These are phyloP conservation scores for Botryotinia convoluta DNA, from an alignment of 2,329 filamentous ascomycete species.

Conservation along the genomic window DNA sequence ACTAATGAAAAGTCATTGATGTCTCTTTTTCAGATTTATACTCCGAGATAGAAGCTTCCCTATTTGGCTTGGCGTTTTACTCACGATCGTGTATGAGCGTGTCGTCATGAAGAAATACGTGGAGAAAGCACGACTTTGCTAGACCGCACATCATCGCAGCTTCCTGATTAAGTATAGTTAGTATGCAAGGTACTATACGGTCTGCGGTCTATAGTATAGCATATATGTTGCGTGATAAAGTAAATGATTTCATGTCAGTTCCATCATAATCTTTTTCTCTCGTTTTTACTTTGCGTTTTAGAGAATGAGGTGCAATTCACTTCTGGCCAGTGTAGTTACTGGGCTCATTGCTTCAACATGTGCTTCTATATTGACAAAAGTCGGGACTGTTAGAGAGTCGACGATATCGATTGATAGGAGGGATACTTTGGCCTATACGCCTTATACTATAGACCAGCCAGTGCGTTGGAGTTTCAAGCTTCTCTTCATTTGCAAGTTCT, in stretches of 20 bases:
- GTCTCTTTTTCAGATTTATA: background rate
- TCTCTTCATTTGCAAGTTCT: background rate
- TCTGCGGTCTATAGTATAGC: background rate
- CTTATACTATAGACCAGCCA: constrained; percentile 28
- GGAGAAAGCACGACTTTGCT: background rate
- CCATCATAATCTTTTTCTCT: background rate
- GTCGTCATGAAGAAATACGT: background rate
- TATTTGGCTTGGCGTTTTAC: background rate
- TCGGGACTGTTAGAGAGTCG: constrained; percentile 7
- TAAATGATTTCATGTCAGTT: background rate
- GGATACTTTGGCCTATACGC: background rate
- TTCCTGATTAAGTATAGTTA: constrained; percentile 18
- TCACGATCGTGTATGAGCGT: background rate
- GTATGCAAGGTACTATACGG: constrained; percentile 6
- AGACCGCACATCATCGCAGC: background rate
- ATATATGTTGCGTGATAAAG: background rate
- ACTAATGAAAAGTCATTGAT: background rate
- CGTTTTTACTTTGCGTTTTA: background rate
- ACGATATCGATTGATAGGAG: background rate
- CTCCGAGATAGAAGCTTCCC: constrained; percentile 1
- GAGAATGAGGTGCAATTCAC: constrained; percentile 18
- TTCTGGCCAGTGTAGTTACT: constrained; percentile 17
- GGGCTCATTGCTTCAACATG: background rate
- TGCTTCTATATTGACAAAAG: constrained; percentile 17
- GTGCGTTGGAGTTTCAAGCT: constrained; percentile 22